Base-by-base conservation (phyloP, 768 basidiomycete genomes). In the Termitomyces sp. region DNA sequence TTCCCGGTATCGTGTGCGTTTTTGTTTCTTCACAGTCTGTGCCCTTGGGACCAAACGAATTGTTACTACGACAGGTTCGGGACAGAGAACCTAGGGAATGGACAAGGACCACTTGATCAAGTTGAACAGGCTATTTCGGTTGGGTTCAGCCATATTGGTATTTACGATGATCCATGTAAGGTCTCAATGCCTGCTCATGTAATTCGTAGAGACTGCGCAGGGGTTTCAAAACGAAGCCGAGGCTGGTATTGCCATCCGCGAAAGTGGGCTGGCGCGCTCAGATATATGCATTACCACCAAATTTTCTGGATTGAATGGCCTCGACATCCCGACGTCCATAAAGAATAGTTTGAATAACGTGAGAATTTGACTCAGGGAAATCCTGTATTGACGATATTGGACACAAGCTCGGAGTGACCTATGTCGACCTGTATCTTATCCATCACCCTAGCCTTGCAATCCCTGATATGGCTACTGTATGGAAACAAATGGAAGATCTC, bases 371-470 rank as follows among this genome's bases (percentile, higher is more conserved):
- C n/a, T 48, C 16, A 7, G 1, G 9, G 31, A 44, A 27, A 31
- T 32, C 13, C 54, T 5, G 16, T 46, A 59, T 46, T 41, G 47
- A 22, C 61, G 27, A 53, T n/a, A 61, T 37, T 41, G 26, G 24
- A 34, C 36, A 52, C 24, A 37, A 90, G 86, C 79, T 90, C 9
- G 83, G 81, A 0, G 61, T 88, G 9, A 72, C 77, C 52, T 76
- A 81, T 41, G 73, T 91, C 4, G 87, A 90, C 65, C 68, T 91
- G 9, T 91, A 90, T 70, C 80, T 91, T 42, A 81, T 90, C 39
- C 88, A 91, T 61, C 43, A 43, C 4, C 85, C 87, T 1, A 16
- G 6, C 0, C 0, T 60, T 13, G 61, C 76, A 6, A 57, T 67
- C 10, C 61, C 64, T 12, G 69, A 78, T 46, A 61, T 77, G 58